Evolutionary conservation across 768 basidiomycete genomes (phyloP).

Genomic region (Xerocomellus chrysenteron): DNA sequence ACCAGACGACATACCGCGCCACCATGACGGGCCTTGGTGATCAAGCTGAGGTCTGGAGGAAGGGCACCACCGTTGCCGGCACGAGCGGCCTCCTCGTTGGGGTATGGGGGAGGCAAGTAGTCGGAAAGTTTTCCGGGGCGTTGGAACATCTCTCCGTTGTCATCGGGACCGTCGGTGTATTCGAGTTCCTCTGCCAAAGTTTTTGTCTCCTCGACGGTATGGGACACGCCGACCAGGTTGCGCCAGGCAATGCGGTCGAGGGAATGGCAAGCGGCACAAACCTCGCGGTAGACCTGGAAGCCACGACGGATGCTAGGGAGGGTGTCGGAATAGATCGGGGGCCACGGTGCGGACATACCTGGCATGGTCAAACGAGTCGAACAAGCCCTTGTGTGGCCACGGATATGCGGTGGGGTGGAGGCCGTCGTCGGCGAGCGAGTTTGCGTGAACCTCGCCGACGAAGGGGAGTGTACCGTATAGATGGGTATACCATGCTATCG

Average conservation of each 20-base stretch:
- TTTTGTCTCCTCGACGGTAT: slow-evolving; percentile 88
- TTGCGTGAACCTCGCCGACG: slow-evolving; percentile 89
- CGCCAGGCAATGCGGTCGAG: slow-evolving; percentile 99
- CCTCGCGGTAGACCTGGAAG: slow-evolving; percentile 97
- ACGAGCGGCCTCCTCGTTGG: slow-evolving; percentile 97
- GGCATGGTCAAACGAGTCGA: slow-evolving; percentile 96
- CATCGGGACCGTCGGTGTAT: slow-evolving; percentile 94
- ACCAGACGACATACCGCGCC: slow-evolving; percentile 67
- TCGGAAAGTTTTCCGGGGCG: slow-evolving; percentile 98
- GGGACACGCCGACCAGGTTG: slow-evolving; percentile 97
- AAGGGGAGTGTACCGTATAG: slow-evolving; percentile 90
- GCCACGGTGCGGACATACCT: slow-evolving; percentile 55
- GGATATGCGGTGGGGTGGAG: slow-evolving; percentile 86
- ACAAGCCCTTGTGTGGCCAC: slow-evolving; percentile 84
- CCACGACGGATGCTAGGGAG: slow-evolving; percentile 83
- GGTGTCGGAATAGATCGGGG: slow-evolving; percentile 3
- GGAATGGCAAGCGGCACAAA: slow-evolving; percentile 98
- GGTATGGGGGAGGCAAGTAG: slow-evolving; percentile 92
- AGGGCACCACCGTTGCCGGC: slow-evolving; percentile 92
- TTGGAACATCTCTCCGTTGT: slow-evolving; percentile 97
- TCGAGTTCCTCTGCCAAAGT: slow-evolving; percentile 95
- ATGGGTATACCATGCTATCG: slow-evolving; percentile 96
- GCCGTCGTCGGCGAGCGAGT: slow-evolving; percentile 89
- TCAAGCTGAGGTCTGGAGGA: slow-evolving; percentile 95
- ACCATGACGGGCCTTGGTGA: slow-evolving; percentile 97